phyloP scores from a whole-genome alignment of 116 monocot genomes.

The Trichopus zeylanicus region DNA sequence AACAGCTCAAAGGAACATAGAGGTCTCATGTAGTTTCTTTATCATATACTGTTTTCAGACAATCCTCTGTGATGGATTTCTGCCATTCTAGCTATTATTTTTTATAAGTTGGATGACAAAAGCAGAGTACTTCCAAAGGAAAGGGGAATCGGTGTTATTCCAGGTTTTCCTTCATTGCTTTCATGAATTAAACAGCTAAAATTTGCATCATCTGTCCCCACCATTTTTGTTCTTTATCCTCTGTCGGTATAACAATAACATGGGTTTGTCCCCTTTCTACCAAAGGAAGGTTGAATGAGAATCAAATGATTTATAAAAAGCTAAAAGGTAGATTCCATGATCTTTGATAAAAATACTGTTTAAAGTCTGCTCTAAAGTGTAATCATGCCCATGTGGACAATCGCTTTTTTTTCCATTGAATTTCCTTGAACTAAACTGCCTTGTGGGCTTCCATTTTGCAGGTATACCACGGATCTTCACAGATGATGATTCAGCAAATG shows the following conservation, averaged over 20 bases:
- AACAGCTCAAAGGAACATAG: background rate
- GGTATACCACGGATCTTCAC: constrained; percentile 83
- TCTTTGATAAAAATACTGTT: background rate
- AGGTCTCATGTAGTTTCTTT: background rate
- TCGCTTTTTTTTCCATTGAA: background rate
- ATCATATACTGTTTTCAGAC: background rate
- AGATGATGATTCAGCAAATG: constrained; percentile 43
- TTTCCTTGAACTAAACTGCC: background rate
- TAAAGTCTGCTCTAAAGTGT: background rate
- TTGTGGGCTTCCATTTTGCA: constrained; percentile 14
- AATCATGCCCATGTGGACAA: background rate
- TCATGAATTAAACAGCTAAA: too few relatives aligned
- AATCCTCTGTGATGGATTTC: background rate
- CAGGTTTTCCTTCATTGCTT: too few relatives aligned
- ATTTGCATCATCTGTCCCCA: background rate
- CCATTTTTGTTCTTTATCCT: too few relatives aligned
- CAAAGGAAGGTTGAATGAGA: background rate
- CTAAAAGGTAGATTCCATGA: background rate
- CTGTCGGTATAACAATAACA: background rate
- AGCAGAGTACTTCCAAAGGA: background rate
- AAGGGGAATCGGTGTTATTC: too few relatives aligned
- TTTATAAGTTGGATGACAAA: background rate
- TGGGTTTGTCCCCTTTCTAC: background rate
- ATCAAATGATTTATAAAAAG: background rate
- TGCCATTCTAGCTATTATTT: background rate